phyloP scores from a whole-genome alignment of 805 yeast genomes.

The Brettanomyces naardenensis region DNA sequence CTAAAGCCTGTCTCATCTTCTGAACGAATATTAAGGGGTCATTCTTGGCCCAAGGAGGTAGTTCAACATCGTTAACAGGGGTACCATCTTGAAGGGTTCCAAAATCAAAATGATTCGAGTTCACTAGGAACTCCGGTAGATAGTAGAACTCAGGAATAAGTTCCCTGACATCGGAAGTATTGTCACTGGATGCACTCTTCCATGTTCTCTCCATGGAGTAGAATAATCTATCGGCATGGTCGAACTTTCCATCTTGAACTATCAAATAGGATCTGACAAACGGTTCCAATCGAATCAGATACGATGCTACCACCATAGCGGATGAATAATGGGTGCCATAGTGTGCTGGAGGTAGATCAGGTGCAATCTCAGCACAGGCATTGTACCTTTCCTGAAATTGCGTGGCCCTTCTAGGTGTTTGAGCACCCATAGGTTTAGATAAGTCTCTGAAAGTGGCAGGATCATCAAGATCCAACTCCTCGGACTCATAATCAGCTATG shows the following conservation, averaged over 20 bases:
- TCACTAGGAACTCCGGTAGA: constrained; percentile 68
- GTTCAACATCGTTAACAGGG: constrained; percentile 48
- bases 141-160: constrained; percentile 80
- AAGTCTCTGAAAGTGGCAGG: constrained; percentile 64
- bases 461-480: constrained; percentile 54
- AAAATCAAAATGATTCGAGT: constrained; percentile 58
- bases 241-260: constrained; percentile 83
- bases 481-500: constrained; percentile 72
- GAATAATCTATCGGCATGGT: constrained; percentile 79
- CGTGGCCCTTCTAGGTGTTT: constrained; percentile 46
- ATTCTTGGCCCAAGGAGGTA: constrained; percentile 81
- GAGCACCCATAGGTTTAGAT: constrained; percentile 91
- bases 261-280: constrained; percentile 71
- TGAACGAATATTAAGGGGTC: constrained; percentile 69
- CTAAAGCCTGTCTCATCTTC: constrained; percentile 77
- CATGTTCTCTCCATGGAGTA: constrained; percentile 71
- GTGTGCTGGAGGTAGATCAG: constrained; percentile 66
- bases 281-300: constrained; percentile 68
- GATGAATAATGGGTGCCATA: constrained; percentile 92
- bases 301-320: constrained; percentile 87
- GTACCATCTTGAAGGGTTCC: constrained; percentile 61
- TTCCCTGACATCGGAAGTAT: constrained; percentile 83
- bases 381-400: constrained; percentile 67
- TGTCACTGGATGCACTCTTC: constrained; percentile 71
- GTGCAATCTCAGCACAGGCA: constrained; percentile 51